Evolutionary conservation across 2,329 filamentous ascomycete species (phyloP), one percentile per base, ranked within the genome.

Genomic region (Ophiostoma pallidulum): DNA sequence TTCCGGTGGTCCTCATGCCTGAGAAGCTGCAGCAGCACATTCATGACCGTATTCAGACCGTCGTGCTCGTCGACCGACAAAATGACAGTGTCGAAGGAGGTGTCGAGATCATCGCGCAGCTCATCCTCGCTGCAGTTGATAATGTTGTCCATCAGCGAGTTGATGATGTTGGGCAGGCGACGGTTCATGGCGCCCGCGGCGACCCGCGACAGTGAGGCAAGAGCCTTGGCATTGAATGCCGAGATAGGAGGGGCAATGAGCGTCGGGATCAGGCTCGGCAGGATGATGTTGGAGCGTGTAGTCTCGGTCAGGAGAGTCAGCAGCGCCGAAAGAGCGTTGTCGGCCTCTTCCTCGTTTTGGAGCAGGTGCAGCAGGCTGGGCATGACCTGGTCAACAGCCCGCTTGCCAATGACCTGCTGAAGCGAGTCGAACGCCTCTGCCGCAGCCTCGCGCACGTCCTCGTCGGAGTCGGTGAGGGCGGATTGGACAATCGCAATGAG

Each of bases 391-490:
- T 98, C 91, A 44, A 98, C 86, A 46, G 89, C 90, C 59, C 80
- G 85, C 74, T 96, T 97, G 70, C 92, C 92, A 53, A 97, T 73
- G 44, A 94, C 86, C 59, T 91, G 86, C 65, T 98, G 92, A 50
- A 98, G 68, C 29, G 90, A 87, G 64, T 98, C 92, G 60, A 98
- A 98, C 2, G 92, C 92, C 66, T 98, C 92, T 19, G 94, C 92
- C 22, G 94, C 92, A 49, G 92, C 88, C 65, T 98, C 92, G 62
- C 92, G 78, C 41, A 98, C 94, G 50, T 95, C 87, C 52, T 80
- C 79, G 60, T 96, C 85, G 10, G 82, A 81, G 64, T 98, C 94
- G 41, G 90, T 94, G 47, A 98, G 76, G 22, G 91, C 92, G 39
- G 88, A 89, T 45, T 92, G 84, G 41, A 98, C 88, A 48, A 97